Conservation (phyloP, 2,329 filamentous ascomycete genomes). For the Scedosporium apiospermum region DNA sequence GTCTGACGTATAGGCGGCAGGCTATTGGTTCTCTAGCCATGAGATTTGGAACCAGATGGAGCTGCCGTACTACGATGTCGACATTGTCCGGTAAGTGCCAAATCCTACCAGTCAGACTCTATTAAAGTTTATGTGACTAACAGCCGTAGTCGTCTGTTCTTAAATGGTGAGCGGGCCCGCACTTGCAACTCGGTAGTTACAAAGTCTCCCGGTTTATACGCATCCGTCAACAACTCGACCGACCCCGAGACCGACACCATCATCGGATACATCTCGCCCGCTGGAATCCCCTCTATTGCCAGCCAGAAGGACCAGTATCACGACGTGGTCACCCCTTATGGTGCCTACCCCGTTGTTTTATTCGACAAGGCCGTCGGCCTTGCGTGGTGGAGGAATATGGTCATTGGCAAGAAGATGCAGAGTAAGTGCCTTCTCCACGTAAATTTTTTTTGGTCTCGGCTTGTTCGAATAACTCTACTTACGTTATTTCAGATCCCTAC, state of each 20-base stretch:
- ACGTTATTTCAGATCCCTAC: constrained; percentile 20
- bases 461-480: not conserved
- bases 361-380: constrained; percentile 27
- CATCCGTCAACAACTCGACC: constrained; percentile 32
- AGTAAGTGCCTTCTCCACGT: constrained; percentile 16
- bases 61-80: constrained; percentile 30
- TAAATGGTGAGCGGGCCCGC: constrained; percentile 28
- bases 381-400: constrained; percentile 34
- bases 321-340: constrained; percentile 31
- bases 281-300: constrained; percentile 28
- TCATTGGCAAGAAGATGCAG: constrained; percentile 31
- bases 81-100: constrained; percentile 23
- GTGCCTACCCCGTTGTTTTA: constrained; percentile 25
- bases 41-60: constrained; percentile 32
- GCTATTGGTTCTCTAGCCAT: constrained; percentile 29
- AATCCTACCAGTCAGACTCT: too few relatives aligned
- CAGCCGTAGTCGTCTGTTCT: constrained; percentile 21
- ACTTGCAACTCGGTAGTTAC: constrained; percentile 31
- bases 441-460: not conserved
- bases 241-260: constrained; percentile 24
- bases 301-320: constrained; percentile 28
- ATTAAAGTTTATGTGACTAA: too few relatives aligned
- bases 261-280: constrained; percentile 29
- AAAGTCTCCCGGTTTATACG: constrained; percentile 27
- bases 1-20: too few relatives aligned